Evolutionary conservation across 2,329 filamentous ascomycete species (phyloP).

Genomic region (Didymella lethalis): DNA sequence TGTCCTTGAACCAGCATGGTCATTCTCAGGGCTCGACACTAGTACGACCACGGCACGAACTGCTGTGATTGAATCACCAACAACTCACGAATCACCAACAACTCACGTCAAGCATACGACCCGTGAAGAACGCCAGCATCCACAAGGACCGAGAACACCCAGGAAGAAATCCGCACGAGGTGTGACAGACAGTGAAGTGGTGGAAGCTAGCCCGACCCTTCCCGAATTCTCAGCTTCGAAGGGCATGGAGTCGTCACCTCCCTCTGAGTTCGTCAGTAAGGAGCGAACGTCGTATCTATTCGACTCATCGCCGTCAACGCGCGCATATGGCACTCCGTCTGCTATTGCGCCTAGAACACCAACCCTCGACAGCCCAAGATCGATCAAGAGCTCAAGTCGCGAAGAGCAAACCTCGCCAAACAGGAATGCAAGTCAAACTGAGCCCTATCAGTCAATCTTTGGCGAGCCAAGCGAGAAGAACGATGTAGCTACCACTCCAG

Average conservation of each 20-base stretch:
- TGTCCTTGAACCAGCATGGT: slow-evolving; percentile 45
- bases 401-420: slow-evolving; percentile 25
- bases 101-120: not conserved
- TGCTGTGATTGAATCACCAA: slow-evolving; percentile 38
- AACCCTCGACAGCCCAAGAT: slow-evolving; percentile 24
- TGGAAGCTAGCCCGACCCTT: slow-evolving; percentile 39
- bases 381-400: slow-evolving; percentile 19
- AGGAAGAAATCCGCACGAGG: slow-evolving; percentile 19
- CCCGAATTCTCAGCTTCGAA: slow-evolving; percentile 30
- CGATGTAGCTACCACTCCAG: slow-evolving; percentile 35
- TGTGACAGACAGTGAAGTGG: slow-evolving; percentile 16
- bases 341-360: slow-evolving; percentile 31
- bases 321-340: slow-evolving; percentile 43
- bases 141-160: slow-evolving; percentile 35
- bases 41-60: slow-evolving; percentile 57
- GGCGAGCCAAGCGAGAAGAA: slow-evolving; percentile 44
- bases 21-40: slow-evolving; percentile 53
- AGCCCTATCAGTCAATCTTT: slow-evolving; percentile 46
- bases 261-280: slow-evolving; percentile 47
- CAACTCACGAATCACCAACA: slow-evolving; percentile 14
- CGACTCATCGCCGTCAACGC: slow-evolving; percentile 49
- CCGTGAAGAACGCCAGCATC: slow-evolving; percentile 30
- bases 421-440: slow-evolving; percentile 24
- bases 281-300: slow-evolving; percentile 49
- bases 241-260: slow-evolving; percentile 34